Evolutionary conservation across 768 basidiomycete genomes (phyloP).

Genomic region (Sporobolomyces phaffii): DNA sequence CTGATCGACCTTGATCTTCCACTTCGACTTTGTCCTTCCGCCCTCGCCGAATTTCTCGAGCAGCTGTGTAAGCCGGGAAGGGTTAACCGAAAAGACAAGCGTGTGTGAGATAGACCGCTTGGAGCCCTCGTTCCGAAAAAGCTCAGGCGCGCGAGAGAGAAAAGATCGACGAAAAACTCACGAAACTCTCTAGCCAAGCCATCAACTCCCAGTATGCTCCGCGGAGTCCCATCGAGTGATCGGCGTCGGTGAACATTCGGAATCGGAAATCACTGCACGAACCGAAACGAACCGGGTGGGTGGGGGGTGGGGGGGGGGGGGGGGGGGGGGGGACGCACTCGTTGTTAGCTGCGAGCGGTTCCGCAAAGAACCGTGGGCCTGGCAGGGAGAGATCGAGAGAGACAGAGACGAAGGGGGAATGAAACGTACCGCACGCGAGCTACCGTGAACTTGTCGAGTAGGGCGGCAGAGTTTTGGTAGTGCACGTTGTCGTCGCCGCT

Average conservation of each 20-base stretch:
- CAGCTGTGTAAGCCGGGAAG: neutral
- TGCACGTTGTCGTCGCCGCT: slow-evolving; percentile 97
- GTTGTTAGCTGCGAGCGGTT: too few relatives aligned
- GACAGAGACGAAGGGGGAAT: neutral
- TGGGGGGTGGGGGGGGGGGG: too few relatives aligned
- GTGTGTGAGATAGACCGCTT: too few relatives aligned
- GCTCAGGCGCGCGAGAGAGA: too few relatives aligned
- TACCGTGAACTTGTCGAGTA: slow-evolving; percentile 87
- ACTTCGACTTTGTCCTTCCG: slow-evolving; percentile 27
- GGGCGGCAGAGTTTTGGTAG: slow-evolving; percentile 78
- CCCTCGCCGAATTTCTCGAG: slow-evolving; percentile 32
- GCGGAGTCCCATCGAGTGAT: slow-evolving; percentile 67
- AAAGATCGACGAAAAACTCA: slow-evolving; percentile 44
- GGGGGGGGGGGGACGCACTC: too few relatives aligned
- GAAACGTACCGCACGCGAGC: slow-evolving; percentile 55
- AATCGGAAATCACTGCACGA: slow-evolving; percentile 59
- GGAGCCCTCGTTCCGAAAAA: too few relatives aligned
- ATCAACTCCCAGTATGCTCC: slow-evolving; percentile 79
- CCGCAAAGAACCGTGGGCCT: neutral
- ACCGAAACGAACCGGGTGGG: too few relatives aligned
- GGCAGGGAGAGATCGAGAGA: neutral
- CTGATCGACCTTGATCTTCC: slow-evolving; percentile 21
- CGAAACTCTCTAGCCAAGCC: slow-evolving; percentile 75
- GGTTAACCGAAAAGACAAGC: too few relatives aligned
- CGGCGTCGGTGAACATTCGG: slow-evolving; percentile 97